Evolutionary conservation across 352 stramenopile species (phyloP), one percentile per base, ranked within the genome.

Genomic region (Pythium sukuiense): DNA sequence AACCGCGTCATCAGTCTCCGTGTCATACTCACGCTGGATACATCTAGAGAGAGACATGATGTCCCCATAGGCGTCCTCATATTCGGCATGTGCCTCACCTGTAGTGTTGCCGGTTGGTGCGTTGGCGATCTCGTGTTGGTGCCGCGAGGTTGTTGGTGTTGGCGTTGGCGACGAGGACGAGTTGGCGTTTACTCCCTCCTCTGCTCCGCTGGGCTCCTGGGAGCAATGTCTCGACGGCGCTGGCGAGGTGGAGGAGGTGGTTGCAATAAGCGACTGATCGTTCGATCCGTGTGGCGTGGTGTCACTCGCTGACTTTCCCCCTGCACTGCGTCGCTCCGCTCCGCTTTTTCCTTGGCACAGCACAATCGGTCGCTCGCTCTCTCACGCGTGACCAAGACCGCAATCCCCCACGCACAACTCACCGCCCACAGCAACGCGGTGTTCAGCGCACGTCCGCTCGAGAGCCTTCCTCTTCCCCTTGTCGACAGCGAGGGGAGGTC

Each of bases 281-380:
- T 16, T 24, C 20, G 20, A 24, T 35, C 27, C 30, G 50, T 56
- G 50, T 56, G 30, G 50, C 61, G 61, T 59, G 52, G 61, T 18
- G 61, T 61, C 52, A 61, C 52, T 60, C 52, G 41, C 41, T 56
- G 61, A 58, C 61, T 67, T 61, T 55, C 61, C 61, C 59, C 50
- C 56, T 49, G 26, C 56, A 26, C 41, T 55, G 26, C 20, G 20
- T 24, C 50, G 41, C 56, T 43, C 49, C 52, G 61, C 59, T 56
- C 50, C 27, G 50, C 27, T 56, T 65, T 65, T 65, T 65, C 59
- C 59, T 57, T 53, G 30, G 33, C 58, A 59, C 50, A 60, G 27
- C 52, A 55, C 52, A 61, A 66, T 59, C 60, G 50, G 52, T 59
- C 52, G 50, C 41, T 65, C 55, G 24, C 39, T 55, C 61, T 67